phyloP scores from a whole-genome alignment of 1,284 basidiomycete genomes.

The Moesziomyces antarcticus region DNA sequence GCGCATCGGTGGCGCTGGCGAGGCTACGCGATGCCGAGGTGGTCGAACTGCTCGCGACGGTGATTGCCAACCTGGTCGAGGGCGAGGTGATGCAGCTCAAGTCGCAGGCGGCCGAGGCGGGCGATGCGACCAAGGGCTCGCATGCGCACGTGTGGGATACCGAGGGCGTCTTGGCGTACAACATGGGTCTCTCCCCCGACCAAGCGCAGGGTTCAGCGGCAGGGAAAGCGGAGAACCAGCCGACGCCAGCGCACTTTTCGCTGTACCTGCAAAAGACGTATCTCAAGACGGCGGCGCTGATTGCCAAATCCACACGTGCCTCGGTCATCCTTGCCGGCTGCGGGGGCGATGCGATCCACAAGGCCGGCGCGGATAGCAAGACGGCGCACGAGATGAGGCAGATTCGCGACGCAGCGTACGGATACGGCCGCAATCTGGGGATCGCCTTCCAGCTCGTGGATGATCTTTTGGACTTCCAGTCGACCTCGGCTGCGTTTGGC shows the following conservation, averaged over 20 bases:
- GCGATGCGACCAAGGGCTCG: slow-evolving; percentile 13
- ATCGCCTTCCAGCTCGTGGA: slow-evolving; percentile 82
- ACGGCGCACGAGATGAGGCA: slow-evolving; percentile 64
- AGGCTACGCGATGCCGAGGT: slow-evolving; percentile 88
- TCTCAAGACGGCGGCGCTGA: slow-evolving; percentile 93
- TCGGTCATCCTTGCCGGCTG: slow-evolving; percentile 90
- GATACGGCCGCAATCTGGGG: slow-evolving; percentile 87
- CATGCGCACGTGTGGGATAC: slow-evolving; percentile 43
- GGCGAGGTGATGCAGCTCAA: slow-evolving; percentile 91
- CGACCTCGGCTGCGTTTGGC: slow-evolving; percentile 75
- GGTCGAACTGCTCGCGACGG: slow-evolving; percentile 89
- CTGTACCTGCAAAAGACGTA: slow-evolving; percentile 94
- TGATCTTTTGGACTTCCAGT: slow-evolving; percentile 88
- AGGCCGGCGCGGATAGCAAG: slow-evolving; percentile 3
- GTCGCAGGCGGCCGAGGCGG: slow-evolving; percentile 32
- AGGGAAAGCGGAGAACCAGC: slow-evolving; percentile 23
- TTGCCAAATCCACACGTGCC: slow-evolving; percentile 91
- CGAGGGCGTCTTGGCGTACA: slow-evolving; percentile 36
- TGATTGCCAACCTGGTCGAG: slow-evolving; percentile 94
- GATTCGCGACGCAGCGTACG: slow-evolving; percentile 93
- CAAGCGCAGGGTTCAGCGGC: slow-evolving; percentile 8
- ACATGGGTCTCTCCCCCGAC: slow-evolving; percentile 21
- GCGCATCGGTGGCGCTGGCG: slow-evolving; percentile 87
- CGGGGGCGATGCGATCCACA: slow-evolving; percentile 72
- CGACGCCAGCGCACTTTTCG: slow-evolving; percentile 77